Conservation (phyloP, 2,329 filamentous ascomycete genomes). For the Trichothecium sympodiale region DNA sequence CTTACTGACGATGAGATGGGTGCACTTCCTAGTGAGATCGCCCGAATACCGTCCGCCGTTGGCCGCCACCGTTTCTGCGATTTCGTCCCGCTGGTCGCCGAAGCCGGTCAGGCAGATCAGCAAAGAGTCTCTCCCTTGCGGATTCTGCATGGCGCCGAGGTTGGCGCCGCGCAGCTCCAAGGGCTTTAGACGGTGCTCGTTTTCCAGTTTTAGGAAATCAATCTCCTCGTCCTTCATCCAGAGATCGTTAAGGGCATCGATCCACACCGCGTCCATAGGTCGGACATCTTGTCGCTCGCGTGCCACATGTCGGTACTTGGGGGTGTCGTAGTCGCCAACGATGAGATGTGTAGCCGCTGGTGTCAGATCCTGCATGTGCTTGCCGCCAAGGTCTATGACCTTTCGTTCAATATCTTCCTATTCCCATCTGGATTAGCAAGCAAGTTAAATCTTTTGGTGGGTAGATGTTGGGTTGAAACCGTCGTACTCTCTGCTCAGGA, state of each 20-base stretch:
- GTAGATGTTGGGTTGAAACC: constrained; percentile 2
- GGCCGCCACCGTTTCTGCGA: constrained; percentile 54
- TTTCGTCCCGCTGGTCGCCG: constrained; percentile 52
- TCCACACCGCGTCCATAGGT: constrained; percentile 72
- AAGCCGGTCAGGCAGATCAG: constrained; percentile 47
- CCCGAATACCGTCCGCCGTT: constrained; percentile 80
- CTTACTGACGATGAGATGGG: constrained; percentile 72
- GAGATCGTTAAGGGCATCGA: constrained; percentile 64
- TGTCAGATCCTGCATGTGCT: constrained; percentile 86
- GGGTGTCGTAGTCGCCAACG: constrained; percentile 77
- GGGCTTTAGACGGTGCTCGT: constrained; percentile 50
- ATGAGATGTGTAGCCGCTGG: constrained; percentile 91
- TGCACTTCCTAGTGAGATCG: constrained; percentile 76
- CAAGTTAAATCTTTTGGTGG: too few species aligned
- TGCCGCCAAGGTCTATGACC: constrained; percentile 71
- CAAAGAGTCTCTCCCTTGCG: constrained; percentile 20
- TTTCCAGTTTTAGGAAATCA: constrained; percentile 60
- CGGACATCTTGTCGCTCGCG: constrained; percentile 77
- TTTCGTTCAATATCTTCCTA: constrained; percentile 48
- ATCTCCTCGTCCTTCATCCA: constrained; percentile 79
- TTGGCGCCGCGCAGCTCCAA: constrained; percentile 44
- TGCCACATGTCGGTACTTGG: constrained; percentile 93
- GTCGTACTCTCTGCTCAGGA: constrained; percentile 63
- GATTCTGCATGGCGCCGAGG: constrained; percentile 11
- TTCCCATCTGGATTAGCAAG: constrained; percentile 1